phyloP scores from a whole-genome alignment of 495 filamentous ascomycete species.

The Hypoxylon intermedium region DNA sequence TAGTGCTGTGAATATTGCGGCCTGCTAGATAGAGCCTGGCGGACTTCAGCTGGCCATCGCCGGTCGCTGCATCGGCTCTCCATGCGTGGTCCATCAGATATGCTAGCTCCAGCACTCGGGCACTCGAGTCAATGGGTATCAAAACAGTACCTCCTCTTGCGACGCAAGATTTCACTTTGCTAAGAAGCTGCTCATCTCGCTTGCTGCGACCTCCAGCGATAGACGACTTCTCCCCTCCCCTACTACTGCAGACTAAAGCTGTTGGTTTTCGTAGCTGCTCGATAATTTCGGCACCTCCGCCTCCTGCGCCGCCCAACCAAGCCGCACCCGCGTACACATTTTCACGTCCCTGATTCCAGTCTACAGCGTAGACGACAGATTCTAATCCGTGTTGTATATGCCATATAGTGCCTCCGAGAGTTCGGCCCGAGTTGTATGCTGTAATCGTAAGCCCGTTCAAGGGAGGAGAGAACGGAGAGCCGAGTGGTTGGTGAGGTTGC shows the following conservation, averaged over 20 bases:
- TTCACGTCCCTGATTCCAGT: slow-evolving; percentile 96
- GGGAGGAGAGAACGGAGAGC: slow-evolving; percentile 85
- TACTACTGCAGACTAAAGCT: slow-evolving; percentile 86
- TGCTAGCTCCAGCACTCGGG: slow-evolving; percentile 88
- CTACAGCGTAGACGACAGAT: slow-evolving; percentile 95
- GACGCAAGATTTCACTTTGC: slow-evolving; percentile 78
- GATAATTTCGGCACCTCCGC: slow-evolving; percentile 83
- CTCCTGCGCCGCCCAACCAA: slow-evolving; percentile 84
- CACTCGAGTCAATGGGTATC: slow-evolving; percentile 94
- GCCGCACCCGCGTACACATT: slow-evolving; percentile 92
- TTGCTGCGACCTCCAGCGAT: slow-evolving; percentile 75
- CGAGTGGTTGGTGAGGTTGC: slow-evolving; percentile 86
- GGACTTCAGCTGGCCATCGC: slow-evolving; percentile 69
- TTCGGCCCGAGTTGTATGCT: slow-evolving; percentile 95
- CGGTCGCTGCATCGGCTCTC: slow-evolving; percentile 65
- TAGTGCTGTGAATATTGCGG: slow-evolving; percentile 77
- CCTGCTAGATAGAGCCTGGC: slow-evolving; percentile 84
- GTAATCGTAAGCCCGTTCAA: slow-evolving; percentile 93
- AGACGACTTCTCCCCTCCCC: slow-evolving; percentile 75
- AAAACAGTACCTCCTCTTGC: slow-evolving; percentile 88
- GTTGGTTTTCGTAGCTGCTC: slow-evolving; percentile 93
- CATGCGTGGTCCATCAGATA: slow-evolving; percentile 93
- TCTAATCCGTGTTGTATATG: slow-evolving; percentile 97
- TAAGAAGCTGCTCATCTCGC: slow-evolving; percentile 83
- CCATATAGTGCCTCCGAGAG: slow-evolving; percentile 97